phyloP scores from a whole-genome alignment of 208 protist genomes.

The Naegleria fowleri region DNA sequence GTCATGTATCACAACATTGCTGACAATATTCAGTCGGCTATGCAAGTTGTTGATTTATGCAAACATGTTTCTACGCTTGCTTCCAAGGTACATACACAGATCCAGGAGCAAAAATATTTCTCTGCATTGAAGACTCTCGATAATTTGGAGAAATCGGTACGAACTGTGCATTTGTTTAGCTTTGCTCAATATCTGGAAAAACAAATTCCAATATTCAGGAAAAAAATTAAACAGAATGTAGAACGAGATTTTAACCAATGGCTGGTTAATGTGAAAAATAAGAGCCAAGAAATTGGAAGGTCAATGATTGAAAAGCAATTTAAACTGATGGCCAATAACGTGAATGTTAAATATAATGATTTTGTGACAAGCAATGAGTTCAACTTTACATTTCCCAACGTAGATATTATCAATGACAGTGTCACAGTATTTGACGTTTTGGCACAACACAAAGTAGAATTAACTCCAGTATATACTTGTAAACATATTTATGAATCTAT shows the following conservation, averaged over 20 bases:
- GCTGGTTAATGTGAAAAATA: background rate
- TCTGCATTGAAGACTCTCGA: background rate
- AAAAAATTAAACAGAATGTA: background rate
- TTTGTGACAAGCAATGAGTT: background rate
- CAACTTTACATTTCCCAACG: background rate
- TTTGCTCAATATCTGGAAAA: background rate
- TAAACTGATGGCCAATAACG: background rate
- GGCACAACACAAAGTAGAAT: background rate
- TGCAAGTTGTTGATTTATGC: background rate
- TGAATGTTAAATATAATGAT: background rate
- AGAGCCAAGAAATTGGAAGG: background rate
- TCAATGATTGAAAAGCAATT: background rate
- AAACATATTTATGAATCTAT: slow-evolving; percentile 7
- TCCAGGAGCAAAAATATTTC: slow-evolving; percentile 22
- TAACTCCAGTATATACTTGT: slow-evolving; percentile 8
- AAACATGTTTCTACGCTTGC: background rate
- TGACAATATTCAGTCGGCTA: slow-evolving; percentile 4
- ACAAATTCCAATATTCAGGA: background rate
- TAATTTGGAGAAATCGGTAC: background rate
- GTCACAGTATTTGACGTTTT: background rate
- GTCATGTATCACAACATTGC: background rate
- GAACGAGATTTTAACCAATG: slow-evolving; percentile 3
- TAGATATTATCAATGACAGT: background rate
- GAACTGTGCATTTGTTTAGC: background rate
- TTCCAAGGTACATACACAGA: background rate